Base-by-base conservation (phyloP, 768 basidiomycete species). In the Hygrocybe coccinea region DNA sequence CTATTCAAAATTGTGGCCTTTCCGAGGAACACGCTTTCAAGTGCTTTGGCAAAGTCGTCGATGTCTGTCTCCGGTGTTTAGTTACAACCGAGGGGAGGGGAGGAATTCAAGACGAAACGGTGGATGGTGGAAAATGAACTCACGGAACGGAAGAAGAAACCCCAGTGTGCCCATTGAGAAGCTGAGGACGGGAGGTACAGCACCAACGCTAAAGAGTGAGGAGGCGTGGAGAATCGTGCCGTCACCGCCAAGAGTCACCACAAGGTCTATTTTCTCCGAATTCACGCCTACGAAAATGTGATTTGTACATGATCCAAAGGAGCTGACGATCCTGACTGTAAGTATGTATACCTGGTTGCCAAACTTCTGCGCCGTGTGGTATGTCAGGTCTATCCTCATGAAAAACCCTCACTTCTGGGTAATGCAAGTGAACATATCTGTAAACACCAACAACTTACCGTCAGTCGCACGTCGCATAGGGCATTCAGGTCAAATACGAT, bases 211-310 rank as follows among this genome's bases (percentile, higher is more conserved):
- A 69, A 97, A 97, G 8, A 97, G 73, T 6, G 91, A 91, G 1
- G 94, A 94, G 0, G 92, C 91, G 65, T 95, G 93, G 1, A 97
- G 78, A 48, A 97, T 94, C 5, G 95, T 97, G 8, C 95, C 95
- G 65, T 97, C 95, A 34, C 95, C 95, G 44, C 95, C 95, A 1
- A 97, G 72, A 0, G 95, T 95, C 24, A 97, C 83, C 17, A 97
- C 86, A 8, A 97, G 75, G 67, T 93, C 89, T 56, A 95, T 89
- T 53, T 79, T 79, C 60, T 84, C 75, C 3, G 85, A 74, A 48
- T 73, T 71, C 43, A 74, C 76, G 45, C 79, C 79, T 75, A 62
- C 52, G 41, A 39, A 35, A 50, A 34, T 54, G 43, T 48, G 24
- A n/a, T n/a, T n/a, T n/a, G n/a, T n/a, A n/a, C n/a, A n/a, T n/a